Base-by-base conservation (phyloP, 306 rosid species). In the Vachellia pachyceras region DNA sequence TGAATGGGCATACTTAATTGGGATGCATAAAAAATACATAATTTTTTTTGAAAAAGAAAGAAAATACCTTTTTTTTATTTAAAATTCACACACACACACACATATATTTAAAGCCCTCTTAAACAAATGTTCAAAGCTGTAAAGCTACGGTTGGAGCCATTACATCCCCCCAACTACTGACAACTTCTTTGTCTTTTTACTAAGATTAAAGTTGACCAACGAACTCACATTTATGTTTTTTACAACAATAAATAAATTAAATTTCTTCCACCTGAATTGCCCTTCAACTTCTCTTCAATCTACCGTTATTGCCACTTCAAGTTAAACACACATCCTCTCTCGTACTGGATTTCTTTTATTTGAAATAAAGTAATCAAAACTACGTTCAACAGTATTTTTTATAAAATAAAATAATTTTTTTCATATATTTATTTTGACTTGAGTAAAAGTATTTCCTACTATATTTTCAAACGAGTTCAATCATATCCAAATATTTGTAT, bases 131-230 rank as follows among this genome's bases (percentile, higher is more conserved):
- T 88, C 79, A 84, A 89, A 91, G 94, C 91, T 90, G 97, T 92
- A 93, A 95, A 93, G 97, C 84, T 36, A n/a, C 80, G 85, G 87
- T 83, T 82, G 85, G 91, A 85, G 90, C 80, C 86, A 85, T 79
- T 82, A 79, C 92, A 90, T 83, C 90, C 85, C 85, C 82, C 87
- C 86, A 86, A 86, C 95, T 80, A 87, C 95, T 90, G 91, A 89
- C 98, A 88, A 86, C 82, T 84, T 80, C 86, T 86, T 83, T 94
- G 97, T 92, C 92, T 86, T 86, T 90, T 84, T 87, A 90, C 88
- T 80, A 80, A 85, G 85, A 86, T 85, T 90, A 82, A 88, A 82
- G 91, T 90, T 92, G 97, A 88, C 94, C 77, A 80, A 73, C 14
- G 22, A 76, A 78, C 80, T 79, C 78, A 78, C 72, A 85, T 83